These are phyloP conservation scores for Zymoseptoria brevis DNA, from an alignment of 2,329 filamentous ascomycete genomes.

Conservation along the genomic window DNA sequence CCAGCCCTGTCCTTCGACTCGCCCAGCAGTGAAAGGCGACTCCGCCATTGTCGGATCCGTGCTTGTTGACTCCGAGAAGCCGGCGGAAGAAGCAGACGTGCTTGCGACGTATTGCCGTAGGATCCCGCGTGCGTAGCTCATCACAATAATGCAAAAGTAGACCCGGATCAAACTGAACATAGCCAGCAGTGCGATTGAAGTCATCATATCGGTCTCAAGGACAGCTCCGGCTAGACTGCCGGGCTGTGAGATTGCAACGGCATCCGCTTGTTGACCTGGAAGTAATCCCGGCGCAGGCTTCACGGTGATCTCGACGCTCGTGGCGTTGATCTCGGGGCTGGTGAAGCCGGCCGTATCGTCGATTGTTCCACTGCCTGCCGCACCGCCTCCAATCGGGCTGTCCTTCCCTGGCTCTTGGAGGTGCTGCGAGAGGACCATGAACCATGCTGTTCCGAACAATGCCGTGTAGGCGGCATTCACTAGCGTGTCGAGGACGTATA, in stretches of 20 bases:
- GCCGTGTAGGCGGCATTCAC: constrained; percentile 77
- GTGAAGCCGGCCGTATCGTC: constrained; percentile 59
- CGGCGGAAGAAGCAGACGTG: constrained; percentile 19
- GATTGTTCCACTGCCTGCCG: constrained; percentile 41
- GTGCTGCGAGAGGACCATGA: constrained; percentile 60
- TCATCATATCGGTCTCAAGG: constrained; percentile 58
- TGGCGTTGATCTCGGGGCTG: constrained; percentile 50
- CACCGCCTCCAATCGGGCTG: constrained; percentile 32
- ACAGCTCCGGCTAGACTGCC: constrained; percentile 52
- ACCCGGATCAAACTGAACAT: constrained; percentile 66
- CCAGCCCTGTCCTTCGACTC: constrained; percentile 71
- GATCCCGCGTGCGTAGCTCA: constrained; percentile 72
- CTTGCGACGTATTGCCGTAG: constrained; percentile 59
- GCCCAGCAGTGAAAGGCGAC: constrained; percentile 61
- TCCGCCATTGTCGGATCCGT: constrained; percentile 43
- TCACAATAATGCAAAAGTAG: constrained; percentile 77
- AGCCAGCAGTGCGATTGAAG: constrained; percentile 70
- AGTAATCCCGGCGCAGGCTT: constrained; percentile 38
- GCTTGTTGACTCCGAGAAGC: background rate
- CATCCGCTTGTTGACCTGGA: constrained; percentile 47
- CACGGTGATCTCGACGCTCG: constrained; percentile 47
- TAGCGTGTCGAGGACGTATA: constrained; percentile 74
- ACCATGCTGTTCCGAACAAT: constrained; percentile 79
- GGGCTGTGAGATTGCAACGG: constrained; percentile 35
- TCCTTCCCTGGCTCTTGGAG: constrained; percentile 34